phyloP scores from a whole-genome alignment of 768 basidiomycete genomes.

The Ramaria sp. region DNA sequence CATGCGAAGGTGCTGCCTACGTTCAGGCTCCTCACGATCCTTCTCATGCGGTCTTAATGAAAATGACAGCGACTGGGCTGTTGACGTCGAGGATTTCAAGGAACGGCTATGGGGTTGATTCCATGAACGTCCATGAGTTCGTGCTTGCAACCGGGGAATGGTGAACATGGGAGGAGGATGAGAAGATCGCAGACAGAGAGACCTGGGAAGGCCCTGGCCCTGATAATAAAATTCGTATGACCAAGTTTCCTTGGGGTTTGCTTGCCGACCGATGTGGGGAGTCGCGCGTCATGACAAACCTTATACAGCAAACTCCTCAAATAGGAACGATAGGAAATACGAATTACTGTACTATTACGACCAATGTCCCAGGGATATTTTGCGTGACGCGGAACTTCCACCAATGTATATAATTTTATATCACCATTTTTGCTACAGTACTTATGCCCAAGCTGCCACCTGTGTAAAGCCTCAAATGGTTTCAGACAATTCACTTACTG shows the following conservation, averaged over 20 bases:
- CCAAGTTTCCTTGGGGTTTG: background rate
- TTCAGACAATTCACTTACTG: no score
- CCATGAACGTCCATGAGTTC: background rate
- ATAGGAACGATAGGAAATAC: background rate
- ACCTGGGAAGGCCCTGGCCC: background rate
- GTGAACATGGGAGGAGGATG: background rate
- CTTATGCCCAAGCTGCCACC: no score
- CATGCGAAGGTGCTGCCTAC: constrained; percentile 39
- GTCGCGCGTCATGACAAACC: background rate
- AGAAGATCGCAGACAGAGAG: background rate
- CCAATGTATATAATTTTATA: no score
- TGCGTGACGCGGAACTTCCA: no score
- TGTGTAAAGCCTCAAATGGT: no score
- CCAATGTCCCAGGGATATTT: no score
- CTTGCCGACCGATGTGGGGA: background rate
- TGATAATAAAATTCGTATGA: background rate
- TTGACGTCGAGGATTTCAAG: constrained; percentile 1
- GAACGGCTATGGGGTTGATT: background rate
- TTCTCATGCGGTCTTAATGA: constrained; percentile 5
- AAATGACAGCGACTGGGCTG: constrained; percentile 5
- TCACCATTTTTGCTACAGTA: no score
- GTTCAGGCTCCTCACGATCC: constrained; percentile 1
- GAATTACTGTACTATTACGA: no score
- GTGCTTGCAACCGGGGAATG: background rate
- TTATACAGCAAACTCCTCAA: background rate